Evolutionary conservation across 2,329 filamentous ascomycete species (phyloP).

Genomic region (Calonectria fujianensis): DNA sequence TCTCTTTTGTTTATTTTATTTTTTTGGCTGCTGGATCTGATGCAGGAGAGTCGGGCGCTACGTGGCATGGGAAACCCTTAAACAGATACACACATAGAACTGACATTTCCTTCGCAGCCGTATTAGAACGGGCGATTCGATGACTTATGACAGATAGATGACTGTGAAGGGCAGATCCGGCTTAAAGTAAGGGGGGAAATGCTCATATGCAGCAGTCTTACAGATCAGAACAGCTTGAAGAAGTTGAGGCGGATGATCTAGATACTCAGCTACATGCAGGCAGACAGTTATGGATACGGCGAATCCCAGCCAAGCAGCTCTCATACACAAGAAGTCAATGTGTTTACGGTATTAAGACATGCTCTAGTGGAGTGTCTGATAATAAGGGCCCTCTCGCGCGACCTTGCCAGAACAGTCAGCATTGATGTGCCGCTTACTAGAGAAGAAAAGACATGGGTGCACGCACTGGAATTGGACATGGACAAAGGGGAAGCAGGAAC

Average conservation of each 20-base stretch:
- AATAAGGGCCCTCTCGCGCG: neutral
- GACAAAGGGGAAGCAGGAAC: constrained; percentile 37
- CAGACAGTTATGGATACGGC: neutral
- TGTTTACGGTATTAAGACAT: neutral
- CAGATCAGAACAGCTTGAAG: neutral
- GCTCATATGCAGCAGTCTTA: neutral
- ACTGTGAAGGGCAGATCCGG: constrained; percentile 16
- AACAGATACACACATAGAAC: constrained; percentile 50
- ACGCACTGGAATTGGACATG: constrained; percentile 45
- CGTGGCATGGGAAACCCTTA: constrained; percentile 41
- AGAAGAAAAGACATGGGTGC: constrained; percentile 13
- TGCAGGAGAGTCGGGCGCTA: constrained; percentile 46
- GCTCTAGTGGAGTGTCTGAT: neutral
- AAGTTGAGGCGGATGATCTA: neutral
- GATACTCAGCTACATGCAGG: constrained; percentile 6
- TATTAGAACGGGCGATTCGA: constrained; percentile 48
- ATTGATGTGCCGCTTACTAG: constrained; percentile 13
- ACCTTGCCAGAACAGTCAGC: neutral
- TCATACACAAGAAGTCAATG: neutral
- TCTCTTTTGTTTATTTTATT: constrained; percentile 35
- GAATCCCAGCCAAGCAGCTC: neutral
- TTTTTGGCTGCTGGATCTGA: constrained; percentile 41
- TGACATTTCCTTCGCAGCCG: constrained; percentile 46
- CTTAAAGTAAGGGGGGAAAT: neutral
- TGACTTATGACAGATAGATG: constrained; percentile 49